Percentiles rank a stretch among this genome's conserved stretches.
Evolutionary conservation across 441 rosid genomes (phyloP).

Genomic region (Jatropha multifida): DNA sequence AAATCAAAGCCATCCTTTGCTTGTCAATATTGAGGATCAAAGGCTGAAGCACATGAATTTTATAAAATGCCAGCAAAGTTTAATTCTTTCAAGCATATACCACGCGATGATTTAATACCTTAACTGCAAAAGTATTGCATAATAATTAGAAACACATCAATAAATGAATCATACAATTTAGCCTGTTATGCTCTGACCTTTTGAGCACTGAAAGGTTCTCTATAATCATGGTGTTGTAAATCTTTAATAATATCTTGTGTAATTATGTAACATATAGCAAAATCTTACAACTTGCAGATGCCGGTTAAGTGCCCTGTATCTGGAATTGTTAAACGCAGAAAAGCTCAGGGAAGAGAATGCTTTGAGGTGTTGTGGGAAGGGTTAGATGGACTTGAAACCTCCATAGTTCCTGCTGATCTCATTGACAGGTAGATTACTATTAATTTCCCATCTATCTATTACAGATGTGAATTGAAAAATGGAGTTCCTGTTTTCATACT

Average conservation of each 20-base stretch:
- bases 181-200: not conserved
- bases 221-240: not conserved
- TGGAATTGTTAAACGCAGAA: conserved; percentile 61
- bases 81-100: not conserved
- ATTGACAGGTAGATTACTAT: conserved; percentile 52
- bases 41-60: not conserved
- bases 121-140: not conserved
- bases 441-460: not conserved
- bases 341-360: conserved; percentile 67
- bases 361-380: conserved; percentile 80
- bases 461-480: not conserved
- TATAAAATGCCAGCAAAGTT: not conserved
- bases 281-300: conserved; percentile 42
- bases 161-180: no score
- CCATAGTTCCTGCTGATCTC: conserved; percentile 77
- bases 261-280: not conserved
- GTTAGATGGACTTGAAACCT: conserved; percentile 54
- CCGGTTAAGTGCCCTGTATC: conserved; percentile 73
- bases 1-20: not conserved
- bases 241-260: not conserved
- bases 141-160: not conserved
- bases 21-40: not conserved
- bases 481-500: not conserved
- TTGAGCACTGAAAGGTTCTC: not conserved
- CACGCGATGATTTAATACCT: not conserved